Evolutionary conservation across 78 protist species (phyloP).

Genomic region (Cyanophora paradoxa): DNA sequence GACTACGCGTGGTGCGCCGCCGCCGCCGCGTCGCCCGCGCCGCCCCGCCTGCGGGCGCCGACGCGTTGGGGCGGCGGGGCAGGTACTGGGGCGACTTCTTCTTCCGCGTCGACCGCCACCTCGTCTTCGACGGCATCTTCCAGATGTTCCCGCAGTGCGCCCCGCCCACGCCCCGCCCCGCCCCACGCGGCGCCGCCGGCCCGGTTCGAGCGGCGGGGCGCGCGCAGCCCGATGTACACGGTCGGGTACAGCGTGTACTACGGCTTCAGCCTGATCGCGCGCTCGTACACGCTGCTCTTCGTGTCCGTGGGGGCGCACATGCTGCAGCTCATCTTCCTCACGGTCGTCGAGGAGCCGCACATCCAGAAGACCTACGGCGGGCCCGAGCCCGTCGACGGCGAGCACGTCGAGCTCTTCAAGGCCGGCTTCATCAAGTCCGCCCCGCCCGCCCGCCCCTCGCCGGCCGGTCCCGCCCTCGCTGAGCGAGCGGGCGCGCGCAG

Average conservation of each 20-base stretch:
- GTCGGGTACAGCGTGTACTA: slow-evolving; percentile 73
- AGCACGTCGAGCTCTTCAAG: slow-evolving; percentile 1
- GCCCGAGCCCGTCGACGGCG: slow-evolving; percentile 52
- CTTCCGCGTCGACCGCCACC: slow-evolving; percentile 60
- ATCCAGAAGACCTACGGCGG: slow-evolving; percentile 60
- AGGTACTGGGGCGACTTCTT: slow-evolving; percentile 82
- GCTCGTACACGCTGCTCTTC: slow-evolving; percentile 66
- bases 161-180: too few species aligned
- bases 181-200: not conserved
- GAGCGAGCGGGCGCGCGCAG: not conserved
- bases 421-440: not conserved
- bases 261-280: slow-evolving; percentile 64
- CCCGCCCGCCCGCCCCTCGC: too few species aligned
- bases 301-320: slow-evolving; percentile 62
- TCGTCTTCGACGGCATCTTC: slow-evolving; percentile 76
- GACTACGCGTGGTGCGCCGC: slow-evolving; percentile 88
- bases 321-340: slow-evolving; percentile 66
- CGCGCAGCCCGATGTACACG: slow-evolving; percentile 72
- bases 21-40: too few species aligned
- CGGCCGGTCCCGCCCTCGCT: too few species aligned
- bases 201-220: not conserved
- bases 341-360: slow-evolving; percentile 74
- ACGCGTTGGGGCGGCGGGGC: not conserved
- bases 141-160: slow-evolving; percentile 82
- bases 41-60: not conserved